Conservation (phyloP, 371 early-diverging fungal genomes). For the Rhizomucor miehei region DNA sequence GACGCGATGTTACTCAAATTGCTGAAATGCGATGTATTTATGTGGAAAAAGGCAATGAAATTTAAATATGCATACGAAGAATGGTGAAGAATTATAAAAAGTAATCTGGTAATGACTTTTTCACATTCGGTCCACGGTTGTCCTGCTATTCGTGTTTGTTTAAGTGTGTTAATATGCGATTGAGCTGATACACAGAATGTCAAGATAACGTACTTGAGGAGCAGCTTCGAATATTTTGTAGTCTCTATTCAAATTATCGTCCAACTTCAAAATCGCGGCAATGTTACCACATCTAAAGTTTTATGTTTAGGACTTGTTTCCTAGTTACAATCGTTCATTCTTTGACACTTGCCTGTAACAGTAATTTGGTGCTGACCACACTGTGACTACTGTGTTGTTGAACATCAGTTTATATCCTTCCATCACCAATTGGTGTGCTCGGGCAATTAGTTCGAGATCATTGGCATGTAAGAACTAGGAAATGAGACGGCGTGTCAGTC, state of each 20-base stretch:
- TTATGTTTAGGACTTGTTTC: background rate
- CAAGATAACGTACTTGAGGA: conserved; percentile 50
- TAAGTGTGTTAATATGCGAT: background rate
- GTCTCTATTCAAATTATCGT: conserved; percentile 81
- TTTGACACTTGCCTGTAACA: conserved; percentile 73
- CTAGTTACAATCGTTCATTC: no score
- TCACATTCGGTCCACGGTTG: conserved; percentile 69
- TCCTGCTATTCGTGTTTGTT: conserved; percentile 51
- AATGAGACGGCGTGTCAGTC: conserved; percentile 1
- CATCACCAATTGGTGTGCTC: conserved; percentile 99
- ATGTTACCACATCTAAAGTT: conserved; percentile 92
- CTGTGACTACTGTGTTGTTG: conserved; percentile 95
- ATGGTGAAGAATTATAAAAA: conserved; percentile 68
- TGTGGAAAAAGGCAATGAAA: no score
- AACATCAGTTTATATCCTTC: conserved; percentile 98
- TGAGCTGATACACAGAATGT: background rate
- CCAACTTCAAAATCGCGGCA: conserved; percentile 97
- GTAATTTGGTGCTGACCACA: conserved; percentile 99
- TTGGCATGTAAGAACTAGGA: conserved; percentile 84
- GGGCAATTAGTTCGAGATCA: conserved; percentile 89
- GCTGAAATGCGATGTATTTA: no score
- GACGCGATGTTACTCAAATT: no score
- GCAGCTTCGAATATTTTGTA: conserved; percentile 90
- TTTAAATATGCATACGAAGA: no score
- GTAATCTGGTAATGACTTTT: conserved; percentile 89